phyloP scores from a whole-genome alignment of 1,284 basidiomycete species.

The Coniferiporia weirii region DNA sequence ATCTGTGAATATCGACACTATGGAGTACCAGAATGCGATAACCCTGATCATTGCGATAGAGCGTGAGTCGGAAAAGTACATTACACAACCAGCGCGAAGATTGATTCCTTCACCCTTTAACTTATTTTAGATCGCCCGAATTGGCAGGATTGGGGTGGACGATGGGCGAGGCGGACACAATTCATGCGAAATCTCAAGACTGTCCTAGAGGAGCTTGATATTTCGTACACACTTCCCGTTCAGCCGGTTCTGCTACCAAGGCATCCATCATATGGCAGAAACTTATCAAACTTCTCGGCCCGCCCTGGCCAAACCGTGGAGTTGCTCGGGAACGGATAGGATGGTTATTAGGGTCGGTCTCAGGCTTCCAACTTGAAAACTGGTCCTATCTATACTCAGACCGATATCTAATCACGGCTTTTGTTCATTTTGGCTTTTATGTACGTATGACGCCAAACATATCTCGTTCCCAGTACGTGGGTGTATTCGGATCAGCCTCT shows the following conservation, averaged over 20 bases:
- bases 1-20: conserved; percentile 63
- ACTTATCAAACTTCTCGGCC: background rate
- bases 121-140: conserved; percentile 56
- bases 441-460: too few relatives aligned
- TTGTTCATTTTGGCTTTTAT: too few relatives aligned
- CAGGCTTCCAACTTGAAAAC: too few relatives aligned
- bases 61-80: conserved; percentile 42
- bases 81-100: background rate
- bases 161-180: conserved; percentile 63
- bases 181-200: conserved; percentile 72
- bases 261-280: conserved; percentile 19
- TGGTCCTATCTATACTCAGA: too few relatives aligned
- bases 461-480: too few relatives aligned
- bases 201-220: conserved; percentile 65
- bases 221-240: conserved; percentile 63
- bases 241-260: conserved; percentile 61
- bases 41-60: conserved; percentile 68
- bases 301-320: too few relatives aligned
- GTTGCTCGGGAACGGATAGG: too few relatives aligned
- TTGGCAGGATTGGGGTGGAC: conserved; percentile 85
- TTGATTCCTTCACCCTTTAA: conserved; percentile 10
- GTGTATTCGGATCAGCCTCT: too few relatives aligned
- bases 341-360: too few relatives aligned
- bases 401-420: too few relatives aligned
- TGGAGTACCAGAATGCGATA: conserved; percentile 73